These are phyloP conservation scores for Acanthamoeba lugdunensis DNA, from an alignment of 208 protist species.

Conservation along the genomic window DNA sequence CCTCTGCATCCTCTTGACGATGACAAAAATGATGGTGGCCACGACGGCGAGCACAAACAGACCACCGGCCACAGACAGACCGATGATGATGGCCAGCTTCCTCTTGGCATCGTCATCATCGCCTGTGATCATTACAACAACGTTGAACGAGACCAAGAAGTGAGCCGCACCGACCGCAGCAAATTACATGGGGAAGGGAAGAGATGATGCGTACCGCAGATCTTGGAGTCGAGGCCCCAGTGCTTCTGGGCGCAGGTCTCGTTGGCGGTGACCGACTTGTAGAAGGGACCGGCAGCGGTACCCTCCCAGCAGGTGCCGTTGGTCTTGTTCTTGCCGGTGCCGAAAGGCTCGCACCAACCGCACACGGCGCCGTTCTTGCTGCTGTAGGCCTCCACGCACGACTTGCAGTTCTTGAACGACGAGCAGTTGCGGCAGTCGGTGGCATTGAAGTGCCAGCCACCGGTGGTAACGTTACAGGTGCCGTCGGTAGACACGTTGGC, in stretches of 20 bases:
- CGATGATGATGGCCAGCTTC: conserved; percentile 46
- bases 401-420: conserved; percentile 50
- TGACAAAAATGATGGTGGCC: conserved; percentile 30
- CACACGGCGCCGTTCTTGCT: conserved; percentile 17
- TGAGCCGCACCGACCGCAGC: not conserved
- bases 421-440: conserved; percentile 38
- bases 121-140: not conserved
- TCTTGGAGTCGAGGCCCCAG: not conserved
- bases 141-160: not conserved
- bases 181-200: not conserved
- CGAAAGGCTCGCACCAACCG: conserved; percentile 7
- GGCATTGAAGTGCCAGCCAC: conserved; percentile 31
- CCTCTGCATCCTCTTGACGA: conserved; percentile 41
- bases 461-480: not conserved
- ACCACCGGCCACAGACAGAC: conserved; percentile 35
- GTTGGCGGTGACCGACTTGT: not conserved
- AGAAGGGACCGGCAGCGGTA: conserved; percentile 31
- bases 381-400: conserved; percentile 34
- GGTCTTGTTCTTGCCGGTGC: not conserved
- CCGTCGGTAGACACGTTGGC: not conserved
- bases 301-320: conserved; percentile 49
- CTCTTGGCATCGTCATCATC: not conserved
- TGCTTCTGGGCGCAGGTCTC: not conserved
- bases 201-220: not conserved
- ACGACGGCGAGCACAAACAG: conserved; percentile 19